Percentiles rank a stretch among this genome's conserved stretches.
phyloP scores from a whole-genome alignment of 495 filamentous ascomycete genomes.

The Barbatosphaeria neglecta region DNA sequence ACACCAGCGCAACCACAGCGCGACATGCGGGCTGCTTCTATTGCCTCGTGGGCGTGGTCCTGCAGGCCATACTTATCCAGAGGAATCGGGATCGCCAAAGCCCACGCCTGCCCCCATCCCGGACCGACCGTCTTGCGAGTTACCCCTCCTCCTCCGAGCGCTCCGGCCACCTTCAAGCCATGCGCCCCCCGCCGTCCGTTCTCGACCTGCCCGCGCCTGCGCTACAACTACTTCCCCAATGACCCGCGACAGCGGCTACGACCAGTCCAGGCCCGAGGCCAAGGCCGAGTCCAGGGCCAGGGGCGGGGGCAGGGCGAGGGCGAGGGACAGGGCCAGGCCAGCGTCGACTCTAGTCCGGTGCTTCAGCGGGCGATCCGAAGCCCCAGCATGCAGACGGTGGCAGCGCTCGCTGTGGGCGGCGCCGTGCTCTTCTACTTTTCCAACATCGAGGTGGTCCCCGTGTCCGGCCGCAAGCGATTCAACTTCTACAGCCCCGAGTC shows the following conservation, averaged over 20 bases:
- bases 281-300: neutral
- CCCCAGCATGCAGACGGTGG: constrained; percentile 19
- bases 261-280: neutral
- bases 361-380: constrained; percentile 12
- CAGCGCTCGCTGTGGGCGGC: constrained; percentile 20
- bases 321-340: neutral
- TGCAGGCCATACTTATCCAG: neutral
- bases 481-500: constrained; percentile 52
- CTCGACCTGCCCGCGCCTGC: neutral
- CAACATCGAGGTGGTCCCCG: constrained; percentile 70
- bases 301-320: neutral
- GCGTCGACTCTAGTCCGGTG: neutral
- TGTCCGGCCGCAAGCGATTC: constrained; percentile 70
- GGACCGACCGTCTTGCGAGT: neutral
- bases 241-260: neutral
- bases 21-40: neutral
- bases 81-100: neutral
- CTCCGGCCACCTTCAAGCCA: neutral
- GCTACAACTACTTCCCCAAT: neutral
- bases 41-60: neutral
- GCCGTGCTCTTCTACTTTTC: constrained; percentile 49
- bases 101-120: neutral
- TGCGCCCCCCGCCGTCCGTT: neutral
- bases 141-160: neutral
- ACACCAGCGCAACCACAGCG: neutral